Evolutionary conservation across 1,284 basidiomycete genomes (phyloP), one percentile per base, ranked within the genome.

Genomic region (Erythrobasidium hasegawianum): DNA sequence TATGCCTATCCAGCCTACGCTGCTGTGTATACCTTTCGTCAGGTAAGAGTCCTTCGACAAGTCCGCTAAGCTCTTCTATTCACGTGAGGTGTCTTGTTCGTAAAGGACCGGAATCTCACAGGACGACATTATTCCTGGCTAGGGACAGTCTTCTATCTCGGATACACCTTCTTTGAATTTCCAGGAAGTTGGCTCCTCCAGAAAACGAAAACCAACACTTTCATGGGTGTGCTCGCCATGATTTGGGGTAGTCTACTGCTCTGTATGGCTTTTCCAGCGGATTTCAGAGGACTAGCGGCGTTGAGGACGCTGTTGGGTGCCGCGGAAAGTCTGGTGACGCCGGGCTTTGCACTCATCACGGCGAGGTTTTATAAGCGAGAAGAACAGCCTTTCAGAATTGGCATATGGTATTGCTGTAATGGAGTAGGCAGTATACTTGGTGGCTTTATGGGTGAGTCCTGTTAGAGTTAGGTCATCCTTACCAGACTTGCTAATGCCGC

Each of bases 291-390:
- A 11, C 71, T 77, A 38, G 74, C 75, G 18, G 74, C 72, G 1
- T 61, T 75, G 9, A 69, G 77, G 0, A 73, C 74, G 13, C 71
- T 78, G 24, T 70, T 78, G 2, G 77, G 78, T 26, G 72, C 70
- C 10, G 55, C 73, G 13, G 78, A 78, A 64, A 70, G 75, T 0
- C 70, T 75, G 4, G 72, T 78, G 47, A 76, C 76, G 1, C 78
- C 78, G 1, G 77, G 75, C 0, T 78, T 78, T 49, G 70, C 76
- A 5, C 67, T 78, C 16, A 70, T 78, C 59, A 73, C 76, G 11
- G 72, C 71, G 14, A 71, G 74, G 10, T 78, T 76, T 68, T 78
- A 78, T 61, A 72, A 70, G 56, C 62, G 73, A 9, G 73, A 75
- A 33, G 77, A 78, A 65, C 77, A 78, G 69, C 74, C 75, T 1